These are phyloP conservation scores for Ceratobasidium sp. DNA, from an alignment of 1,284 basidiomycete genomes.

Conservation along the genomic window DNA sequence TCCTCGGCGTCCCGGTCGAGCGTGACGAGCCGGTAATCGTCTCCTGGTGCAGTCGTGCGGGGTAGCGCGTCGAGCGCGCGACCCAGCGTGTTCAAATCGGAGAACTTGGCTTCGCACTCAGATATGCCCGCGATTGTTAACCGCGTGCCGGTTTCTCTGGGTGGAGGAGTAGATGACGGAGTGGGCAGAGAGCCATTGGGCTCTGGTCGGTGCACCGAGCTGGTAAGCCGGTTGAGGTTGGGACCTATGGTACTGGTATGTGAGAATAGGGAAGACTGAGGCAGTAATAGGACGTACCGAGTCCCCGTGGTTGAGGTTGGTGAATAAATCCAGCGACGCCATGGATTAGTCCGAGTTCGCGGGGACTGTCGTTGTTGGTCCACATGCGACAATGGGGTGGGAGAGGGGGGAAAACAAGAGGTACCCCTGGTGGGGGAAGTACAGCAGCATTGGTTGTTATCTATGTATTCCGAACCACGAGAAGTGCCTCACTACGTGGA, in stretches of 20 bases:
- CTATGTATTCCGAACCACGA: too few species aligned
- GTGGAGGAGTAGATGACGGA: neutral
- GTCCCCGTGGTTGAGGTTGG: neutral
- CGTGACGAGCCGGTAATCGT: neutral
- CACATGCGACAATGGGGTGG: neutral
- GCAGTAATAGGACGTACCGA: conserved; percentile 4
- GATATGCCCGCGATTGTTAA: conserved; percentile 18
- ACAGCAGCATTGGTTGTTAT: too few species aligned
- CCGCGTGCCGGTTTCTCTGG: neutral
- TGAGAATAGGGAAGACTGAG: too few species aligned
- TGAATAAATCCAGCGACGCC: conserved; percentile 7
- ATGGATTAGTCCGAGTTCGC: neutral
- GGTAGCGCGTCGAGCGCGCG: conserved; percentile 4
- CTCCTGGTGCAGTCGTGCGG: neutral
- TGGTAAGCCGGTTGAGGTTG: too few species aligned
- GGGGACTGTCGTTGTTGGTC: conserved; percentile 12
- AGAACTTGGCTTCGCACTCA: neutral
- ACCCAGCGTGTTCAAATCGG: neutral
- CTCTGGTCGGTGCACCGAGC: neutral
- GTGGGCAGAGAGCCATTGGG: neutral
- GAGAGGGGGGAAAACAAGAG: neutral
- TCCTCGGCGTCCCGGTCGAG: neutral
- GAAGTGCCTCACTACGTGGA: too few species aligned
- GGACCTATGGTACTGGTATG: too few species aligned
- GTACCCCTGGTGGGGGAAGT: too few species aligned